phyloP scores from a whole-genome alignment of 768 basidiomycete species.

The Lactarius trivialis region DNA sequence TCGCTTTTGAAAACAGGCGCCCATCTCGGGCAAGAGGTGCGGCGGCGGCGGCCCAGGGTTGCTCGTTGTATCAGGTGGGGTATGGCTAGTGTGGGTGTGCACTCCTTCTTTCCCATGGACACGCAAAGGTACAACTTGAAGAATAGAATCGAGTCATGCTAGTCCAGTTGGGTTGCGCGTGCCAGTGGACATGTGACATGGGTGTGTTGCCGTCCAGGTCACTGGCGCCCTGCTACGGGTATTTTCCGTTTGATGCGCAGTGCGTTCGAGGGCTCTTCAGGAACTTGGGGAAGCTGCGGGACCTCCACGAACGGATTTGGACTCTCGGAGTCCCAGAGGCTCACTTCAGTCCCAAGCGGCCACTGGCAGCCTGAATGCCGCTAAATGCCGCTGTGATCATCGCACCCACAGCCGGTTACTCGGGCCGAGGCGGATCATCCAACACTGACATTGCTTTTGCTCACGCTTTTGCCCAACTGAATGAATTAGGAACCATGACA shows the following conservation, averaged over 20 bases:
- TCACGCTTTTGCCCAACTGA: neutral
- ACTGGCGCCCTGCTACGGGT: neutral
- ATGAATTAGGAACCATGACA: neutral
- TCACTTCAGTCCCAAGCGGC: neutral
- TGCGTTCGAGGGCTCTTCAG: neutral
- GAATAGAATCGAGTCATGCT: neutral
- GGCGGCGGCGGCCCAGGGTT: neutral
- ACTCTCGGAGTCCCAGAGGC: neutral
- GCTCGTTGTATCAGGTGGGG: neutral
- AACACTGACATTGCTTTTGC: neutral
- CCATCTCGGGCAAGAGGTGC: neutral
- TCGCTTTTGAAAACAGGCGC: neutral
- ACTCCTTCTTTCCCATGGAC: neutral
- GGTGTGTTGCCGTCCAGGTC: neutral
- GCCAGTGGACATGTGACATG: too few relatives aligned
- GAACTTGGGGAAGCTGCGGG: neutral
- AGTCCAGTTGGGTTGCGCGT: neutral
- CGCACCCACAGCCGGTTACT: neutral
- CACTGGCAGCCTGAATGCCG: neutral
- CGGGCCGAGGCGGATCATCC: neutral
- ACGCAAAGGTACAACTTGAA: neutral
- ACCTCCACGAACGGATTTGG: neutral
- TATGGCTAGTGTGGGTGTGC: neutral
- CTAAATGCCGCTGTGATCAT: neutral
- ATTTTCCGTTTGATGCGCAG: neutral